A percentile compares a stretch with the other conserved stretches of the same genome.
Conservation (phyloP, 2,329 filamentous ascomycete species). For the Sphaceloma murrayae region DNA sequence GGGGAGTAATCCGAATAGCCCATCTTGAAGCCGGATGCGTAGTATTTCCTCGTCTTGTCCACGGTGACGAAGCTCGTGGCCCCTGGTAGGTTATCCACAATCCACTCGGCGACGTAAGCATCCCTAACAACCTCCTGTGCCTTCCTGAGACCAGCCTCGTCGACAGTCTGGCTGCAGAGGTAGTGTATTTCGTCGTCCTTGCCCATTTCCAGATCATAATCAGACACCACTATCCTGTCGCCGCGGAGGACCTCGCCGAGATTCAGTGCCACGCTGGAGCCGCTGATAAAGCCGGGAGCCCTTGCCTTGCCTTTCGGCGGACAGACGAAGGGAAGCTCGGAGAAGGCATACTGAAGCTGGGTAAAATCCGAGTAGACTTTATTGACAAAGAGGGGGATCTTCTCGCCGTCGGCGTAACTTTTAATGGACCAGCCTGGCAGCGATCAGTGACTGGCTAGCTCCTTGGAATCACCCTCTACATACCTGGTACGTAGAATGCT, state of each 20-base stretch:
- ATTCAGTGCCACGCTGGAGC: slow-evolving; percentile 70
- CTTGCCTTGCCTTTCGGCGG: slow-evolving; percentile 60
- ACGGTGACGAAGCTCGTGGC: slow-evolving; percentile 82
- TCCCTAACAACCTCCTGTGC: slow-evolving; percentile 64
- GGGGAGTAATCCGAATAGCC: slow-evolving; percentile 62
- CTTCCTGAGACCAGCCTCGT: slow-evolving; percentile 53
- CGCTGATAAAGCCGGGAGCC: slow-evolving; percentile 61
- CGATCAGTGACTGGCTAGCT: slow-evolving; percentile 17
- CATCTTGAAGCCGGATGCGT: slow-evolving; percentile 81
- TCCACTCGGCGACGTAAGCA: slow-evolving; percentile 86
- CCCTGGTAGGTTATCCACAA: slow-evolving; percentile 81
- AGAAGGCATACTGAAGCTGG: slow-evolving; percentile 85
- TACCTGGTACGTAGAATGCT: slow-evolving; percentile 83
- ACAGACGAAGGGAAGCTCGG: slow-evolving; percentile 79
- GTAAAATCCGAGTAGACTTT: slow-evolving; percentile 86
- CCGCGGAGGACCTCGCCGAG: slow-evolving; percentile 79
- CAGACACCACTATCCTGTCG: slow-evolving; percentile 74
- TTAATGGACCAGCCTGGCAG: slow-evolving; percentile 67
- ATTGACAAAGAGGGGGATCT: slow-evolving; percentile 79
- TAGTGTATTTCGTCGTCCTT: slow-evolving; percentile 63
- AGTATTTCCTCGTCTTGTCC: slow-evolving; percentile 77
- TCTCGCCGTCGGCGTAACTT: slow-evolving; percentile 65
- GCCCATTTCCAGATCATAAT: slow-evolving; percentile 71
- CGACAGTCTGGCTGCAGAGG: slow-evolving; percentile 61
- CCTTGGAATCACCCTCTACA: slow-evolving; percentile 21